These are phyloP conservation scores for Colletotrichum chrysophilum DNA, from an alignment of 2,329 filamentous ascomycete genomes.

Conservation along the genomic window DNA sequence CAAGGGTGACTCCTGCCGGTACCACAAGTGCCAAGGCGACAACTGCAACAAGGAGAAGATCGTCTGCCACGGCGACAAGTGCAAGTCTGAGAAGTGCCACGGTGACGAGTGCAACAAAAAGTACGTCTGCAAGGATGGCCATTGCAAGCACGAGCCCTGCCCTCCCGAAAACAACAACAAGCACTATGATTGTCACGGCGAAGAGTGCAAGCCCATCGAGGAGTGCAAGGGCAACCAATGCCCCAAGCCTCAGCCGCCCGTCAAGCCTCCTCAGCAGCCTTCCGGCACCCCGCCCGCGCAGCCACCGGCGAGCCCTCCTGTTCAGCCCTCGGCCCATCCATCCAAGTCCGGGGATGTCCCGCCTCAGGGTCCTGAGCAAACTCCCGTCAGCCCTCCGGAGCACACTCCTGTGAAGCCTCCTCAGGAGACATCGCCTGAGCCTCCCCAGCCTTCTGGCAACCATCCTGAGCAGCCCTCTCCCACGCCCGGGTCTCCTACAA, in stretches of 20 bases:
- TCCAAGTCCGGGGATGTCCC: background rate
- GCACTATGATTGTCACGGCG: constrained; percentile 39
- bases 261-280: background rate
- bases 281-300: background rate
- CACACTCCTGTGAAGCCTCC: background rate
- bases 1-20: constrained; percentile 1
- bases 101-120: constrained; percentile 31
- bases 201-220: constrained; percentile 31
- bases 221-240: constrained; percentile 33
- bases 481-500: background rate
- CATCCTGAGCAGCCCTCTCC: background rate
- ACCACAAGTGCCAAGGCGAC: constrained; percentile 4
- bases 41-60: constrained; percentile 11
- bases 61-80: constrained; percentile 19
- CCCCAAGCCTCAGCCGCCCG: constrained; percentile 26
- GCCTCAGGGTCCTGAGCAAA: background rate
- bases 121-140: constrained; percentile 23
- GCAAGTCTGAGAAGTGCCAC: constrained; percentile 33
- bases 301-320: background rate
- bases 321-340: background rate
- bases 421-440: background rate
- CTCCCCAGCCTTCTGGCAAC: background rate
- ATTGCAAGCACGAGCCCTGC: constrained; percentile 28
- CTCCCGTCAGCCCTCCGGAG: background rate
- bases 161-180: constrained; percentile 25